These are phyloP conservation scores for Pseudocercospora cruenta DNA, from an alignment of 2,329 filamentous ascomycete genomes.

Conservation along the genomic window DNA sequence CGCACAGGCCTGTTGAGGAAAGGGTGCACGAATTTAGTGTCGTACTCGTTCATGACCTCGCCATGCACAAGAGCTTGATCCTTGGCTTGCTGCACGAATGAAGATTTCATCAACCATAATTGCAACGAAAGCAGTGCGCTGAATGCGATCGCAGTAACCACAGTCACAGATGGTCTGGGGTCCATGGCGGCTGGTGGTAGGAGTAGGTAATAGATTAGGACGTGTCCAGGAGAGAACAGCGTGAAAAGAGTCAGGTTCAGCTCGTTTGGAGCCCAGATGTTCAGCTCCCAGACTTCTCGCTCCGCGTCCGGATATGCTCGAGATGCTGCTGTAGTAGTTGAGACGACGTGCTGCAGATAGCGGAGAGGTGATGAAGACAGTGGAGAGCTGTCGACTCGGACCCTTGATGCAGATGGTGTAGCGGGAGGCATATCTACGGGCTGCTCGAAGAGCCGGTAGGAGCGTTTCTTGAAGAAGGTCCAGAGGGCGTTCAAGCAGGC, in stretches of 20 bases:
- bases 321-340: conserved; percentile 71
- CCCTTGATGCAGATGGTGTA: conserved; percentile 85
- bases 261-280: conserved; percentile 90
- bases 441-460: conserved; percentile 89
- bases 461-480: conserved; percentile 77
- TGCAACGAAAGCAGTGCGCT: conserved; percentile 75
- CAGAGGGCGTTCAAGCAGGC: conserved; percentile 79
- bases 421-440: conserved; percentile 74
- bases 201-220: conserved; percentile 87
- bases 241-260: conserved; percentile 82
- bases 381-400: conserved; percentile 84
- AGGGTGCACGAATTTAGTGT: conserved; percentile 92
- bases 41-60: conserved; percentile 93
- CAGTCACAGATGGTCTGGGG: conserved; percentile 79
- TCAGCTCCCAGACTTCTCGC: conserved; percentile 91
- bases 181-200: conserved; percentile 77
- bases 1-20: conserved; percentile 78
- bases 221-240: conserved; percentile 89
- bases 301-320: conserved; percentile 80
- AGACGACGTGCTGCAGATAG: conserved; percentile 70
- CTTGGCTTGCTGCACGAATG: conserved; percentile 81
- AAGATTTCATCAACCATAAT: conserved; percentile 71
- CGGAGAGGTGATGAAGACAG: conserved; percentile 76
- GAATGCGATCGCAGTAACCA: conserved; percentile 80
- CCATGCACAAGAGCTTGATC: conserved; percentile 83